These are phyloP conservation scores for Hypoxylon sp. DNA, from an alignment of 2,329 filamentous ascomycete species.

Conservation along the genomic window DNA sequence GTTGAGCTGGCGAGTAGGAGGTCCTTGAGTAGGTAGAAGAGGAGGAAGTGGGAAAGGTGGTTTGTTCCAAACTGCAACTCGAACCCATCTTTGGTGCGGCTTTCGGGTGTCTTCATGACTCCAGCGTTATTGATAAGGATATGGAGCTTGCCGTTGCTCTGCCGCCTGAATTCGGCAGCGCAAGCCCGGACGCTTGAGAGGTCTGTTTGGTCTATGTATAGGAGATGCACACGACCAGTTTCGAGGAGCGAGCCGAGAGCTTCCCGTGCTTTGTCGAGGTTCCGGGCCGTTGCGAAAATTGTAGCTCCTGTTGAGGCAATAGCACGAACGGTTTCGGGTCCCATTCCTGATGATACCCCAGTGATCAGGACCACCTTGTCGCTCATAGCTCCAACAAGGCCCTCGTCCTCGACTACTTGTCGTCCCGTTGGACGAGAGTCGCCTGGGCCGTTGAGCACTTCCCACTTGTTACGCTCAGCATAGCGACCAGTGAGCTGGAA, in stretches of 20 bases:
- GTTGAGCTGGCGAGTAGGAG: conserved; percentile 60
- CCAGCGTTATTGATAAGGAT: conserved; percentile 62
- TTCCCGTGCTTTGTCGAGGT: conserved; percentile 55
- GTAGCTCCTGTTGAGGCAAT: conserved; percentile 61
- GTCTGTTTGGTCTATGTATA: conserved; percentile 53
- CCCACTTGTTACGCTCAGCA: conserved; percentile 45
- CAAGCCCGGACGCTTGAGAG: conserved; percentile 55
- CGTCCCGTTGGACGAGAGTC: conserved; percentile 58
- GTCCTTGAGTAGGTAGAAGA: conserved; percentile 65
- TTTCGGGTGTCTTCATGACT: conserved; percentile 59
- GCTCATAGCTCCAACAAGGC: conserved; percentile 51
- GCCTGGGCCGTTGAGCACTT: conserved; percentile 52
- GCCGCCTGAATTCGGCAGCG: conserved; percentile 45
- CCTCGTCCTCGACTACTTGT: conserved; percentile 57
- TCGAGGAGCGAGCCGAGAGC: conserved; percentile 50
- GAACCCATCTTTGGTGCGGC: conserved; percentile 61
- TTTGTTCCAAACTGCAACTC: conserved; percentile 69
- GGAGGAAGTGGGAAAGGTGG: conserved; percentile 68
- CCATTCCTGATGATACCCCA: conserved; percentile 59
- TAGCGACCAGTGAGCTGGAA: conserved; percentile 48
- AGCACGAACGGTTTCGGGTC: conserved; percentile 59
- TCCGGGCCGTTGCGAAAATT: conserved; percentile 60
- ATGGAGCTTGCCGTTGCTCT: conserved; percentile 45
- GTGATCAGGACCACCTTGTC: conserved; percentile 61
- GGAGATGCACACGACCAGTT: conserved; percentile 53